These are phyloP conservation scores for Rhipidocladum racemiflorum DNA, from an alignment of 176 grass and related monocot genomes.

Conservation along the genomic window DNA sequence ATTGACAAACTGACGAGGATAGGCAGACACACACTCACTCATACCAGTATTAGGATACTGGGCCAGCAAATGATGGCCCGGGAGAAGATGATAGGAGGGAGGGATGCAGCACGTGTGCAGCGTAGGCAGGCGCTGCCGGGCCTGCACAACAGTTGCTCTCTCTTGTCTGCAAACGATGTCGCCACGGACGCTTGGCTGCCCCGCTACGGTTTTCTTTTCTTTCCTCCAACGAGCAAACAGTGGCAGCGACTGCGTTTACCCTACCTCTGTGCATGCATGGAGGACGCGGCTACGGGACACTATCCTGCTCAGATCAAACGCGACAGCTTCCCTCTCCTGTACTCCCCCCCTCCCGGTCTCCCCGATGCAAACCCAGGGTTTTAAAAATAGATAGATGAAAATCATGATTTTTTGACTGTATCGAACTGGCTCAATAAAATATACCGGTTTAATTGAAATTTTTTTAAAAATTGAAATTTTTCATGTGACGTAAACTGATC, in stretches of 20 bases:
- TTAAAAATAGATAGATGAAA: too few relatives aligned
- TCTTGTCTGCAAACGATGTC: constrained; percentile 6
- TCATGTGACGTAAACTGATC: too few relatives aligned
- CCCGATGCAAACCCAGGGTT: too few relatives aligned
- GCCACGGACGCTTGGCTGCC: constrained; percentile 13
- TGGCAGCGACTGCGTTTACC: background rate
- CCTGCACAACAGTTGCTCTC: constrained; percentile 30
- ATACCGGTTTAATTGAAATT: too few relatives aligned
- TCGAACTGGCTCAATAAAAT: too few relatives aligned
- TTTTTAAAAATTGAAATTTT: too few relatives aligned
- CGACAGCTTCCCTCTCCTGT: too few relatives aligned
- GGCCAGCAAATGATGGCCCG: background rate
- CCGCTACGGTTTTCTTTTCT: background rate
- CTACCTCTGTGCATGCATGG: background rate
- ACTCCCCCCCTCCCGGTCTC: too few relatives aligned
- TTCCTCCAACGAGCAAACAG: background rate
- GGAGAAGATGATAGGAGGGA: background rate
- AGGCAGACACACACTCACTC: background rate
- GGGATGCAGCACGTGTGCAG: constrained; percentile 61
- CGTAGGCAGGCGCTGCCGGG: constrained; percentile 40
- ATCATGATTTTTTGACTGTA: too few relatives aligned
- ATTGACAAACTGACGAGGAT: background rate
- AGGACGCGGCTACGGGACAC: too few relatives aligned
- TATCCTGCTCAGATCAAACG: too few relatives aligned
- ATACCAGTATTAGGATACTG: background rate